Percentiles rank a stretch among this genome's conserved stretches.
Evolutionary conservation across 2,329 filamentous ascomycete genomes (phyloP).

Genomic region (Emericellopsis atlantica): DNA sequence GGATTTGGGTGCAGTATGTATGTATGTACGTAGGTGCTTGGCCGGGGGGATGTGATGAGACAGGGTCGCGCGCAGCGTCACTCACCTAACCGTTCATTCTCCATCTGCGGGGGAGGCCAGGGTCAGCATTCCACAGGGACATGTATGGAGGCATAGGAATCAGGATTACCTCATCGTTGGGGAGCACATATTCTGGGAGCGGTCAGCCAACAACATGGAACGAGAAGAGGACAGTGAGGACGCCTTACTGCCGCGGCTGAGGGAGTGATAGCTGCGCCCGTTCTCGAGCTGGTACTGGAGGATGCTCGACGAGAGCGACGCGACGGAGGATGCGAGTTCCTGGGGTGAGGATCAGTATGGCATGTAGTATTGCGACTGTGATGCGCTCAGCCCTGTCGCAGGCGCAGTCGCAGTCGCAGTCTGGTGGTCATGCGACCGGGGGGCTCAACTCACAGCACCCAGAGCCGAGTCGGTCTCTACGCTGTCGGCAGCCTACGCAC

Average conservation of each 20-base stretch:
- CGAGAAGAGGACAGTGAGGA: no score
- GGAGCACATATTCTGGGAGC: neutral
- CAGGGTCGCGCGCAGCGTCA: neutral
- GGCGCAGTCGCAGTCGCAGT: no score
- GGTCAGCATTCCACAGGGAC: neutral
- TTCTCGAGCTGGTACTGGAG: neutral
- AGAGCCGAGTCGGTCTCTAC: neutral
- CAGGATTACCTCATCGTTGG: neutral
- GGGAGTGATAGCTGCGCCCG: neutral
- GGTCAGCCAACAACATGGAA: no score
- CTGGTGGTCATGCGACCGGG: neutral
- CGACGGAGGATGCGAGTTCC: neutral
- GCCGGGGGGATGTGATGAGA: no score
- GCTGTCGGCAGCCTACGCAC: neutral
- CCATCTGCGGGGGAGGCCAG: neutral
- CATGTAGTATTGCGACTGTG: neutral
- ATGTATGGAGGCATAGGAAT: no score
- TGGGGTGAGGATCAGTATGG: neutral
- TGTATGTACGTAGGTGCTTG: neutral
- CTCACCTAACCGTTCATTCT: neutral
- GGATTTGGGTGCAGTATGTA: neutral
- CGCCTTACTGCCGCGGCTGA: slow-evolving; percentile 2
- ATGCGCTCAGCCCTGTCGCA: no score
- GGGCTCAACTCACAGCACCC: neutral
- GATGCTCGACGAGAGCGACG: neutral